Conservation (phyloP, 1,284 basidiomycete species). For the Ganoderma lingzhi region DNA sequence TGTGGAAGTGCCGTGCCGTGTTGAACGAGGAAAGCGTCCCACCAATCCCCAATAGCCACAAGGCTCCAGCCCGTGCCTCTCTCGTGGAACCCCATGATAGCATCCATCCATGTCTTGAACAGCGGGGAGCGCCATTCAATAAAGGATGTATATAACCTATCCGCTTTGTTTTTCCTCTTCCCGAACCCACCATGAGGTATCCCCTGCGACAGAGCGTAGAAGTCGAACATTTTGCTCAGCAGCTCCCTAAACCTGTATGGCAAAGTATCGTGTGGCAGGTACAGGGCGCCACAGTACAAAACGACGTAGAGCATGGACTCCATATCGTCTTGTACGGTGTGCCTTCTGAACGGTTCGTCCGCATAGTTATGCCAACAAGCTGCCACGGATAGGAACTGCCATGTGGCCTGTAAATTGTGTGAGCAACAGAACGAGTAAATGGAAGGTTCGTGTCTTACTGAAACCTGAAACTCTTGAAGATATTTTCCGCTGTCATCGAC, state of each 20-base stretch:
- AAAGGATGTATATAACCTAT: neutral
- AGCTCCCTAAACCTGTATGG: too few relatives aligned
- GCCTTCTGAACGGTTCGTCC: neutral
- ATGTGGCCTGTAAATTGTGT: conserved; percentile 12
- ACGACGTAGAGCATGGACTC: conserved; percentile 23
- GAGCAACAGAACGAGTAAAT: neutral
- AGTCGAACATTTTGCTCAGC: too few relatives aligned
- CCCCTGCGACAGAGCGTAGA: neutral
- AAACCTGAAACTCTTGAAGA: neutral
- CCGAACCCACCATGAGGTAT: neutral
- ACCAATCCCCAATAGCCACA: neutral
- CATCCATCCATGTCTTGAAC: neutral
- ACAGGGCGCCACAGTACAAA: conserved; percentile 16
- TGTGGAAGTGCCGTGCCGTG: neutral
- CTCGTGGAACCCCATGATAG: neutral
- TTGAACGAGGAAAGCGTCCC: neutral
- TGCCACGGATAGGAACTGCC: conserved; percentile 18
- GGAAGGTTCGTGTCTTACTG: neutral
- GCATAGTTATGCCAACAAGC: neutral
- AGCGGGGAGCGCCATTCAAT: neutral
- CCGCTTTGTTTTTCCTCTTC: neutral
- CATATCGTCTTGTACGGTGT: conserved; percentile 21
- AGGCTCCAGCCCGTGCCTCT: neutral
- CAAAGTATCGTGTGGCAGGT: conserved; percentile 1
- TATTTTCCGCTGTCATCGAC: neutral